These are phyloP conservation scores for Calonectria crousiana DNA, from an alignment of 2,329 filamentous ascomycete species.

Conservation along the genomic window DNA sequence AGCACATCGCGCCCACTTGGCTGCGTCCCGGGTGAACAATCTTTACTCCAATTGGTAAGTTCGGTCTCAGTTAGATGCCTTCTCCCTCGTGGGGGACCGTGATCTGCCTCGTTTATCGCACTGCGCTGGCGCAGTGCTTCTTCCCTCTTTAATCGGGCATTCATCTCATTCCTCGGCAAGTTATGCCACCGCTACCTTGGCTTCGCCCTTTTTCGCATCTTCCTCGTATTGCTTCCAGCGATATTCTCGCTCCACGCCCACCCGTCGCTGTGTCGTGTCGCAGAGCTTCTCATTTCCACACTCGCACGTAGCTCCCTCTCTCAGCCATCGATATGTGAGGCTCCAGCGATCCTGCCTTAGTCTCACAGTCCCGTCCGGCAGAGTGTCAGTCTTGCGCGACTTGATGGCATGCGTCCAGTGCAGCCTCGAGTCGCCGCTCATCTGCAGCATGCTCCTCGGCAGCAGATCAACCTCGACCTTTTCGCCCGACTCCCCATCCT, in stretches of 20 bases:
- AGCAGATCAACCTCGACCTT: constrained; percentile 60
- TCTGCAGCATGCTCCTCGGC: constrained; percentile 63
- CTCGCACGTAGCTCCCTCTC: constrained; percentile 59
- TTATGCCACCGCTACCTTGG: neutral
- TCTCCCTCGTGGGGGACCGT: neutral
- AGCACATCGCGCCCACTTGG: neutral
- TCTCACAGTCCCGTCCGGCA: constrained; percentile 60
- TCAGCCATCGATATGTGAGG: constrained; percentile 67
- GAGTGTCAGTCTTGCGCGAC: constrained; percentile 63
- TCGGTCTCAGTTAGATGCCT: constrained; percentile 3
- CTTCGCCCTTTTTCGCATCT: constrained; percentile 33
- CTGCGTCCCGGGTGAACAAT: neutral
- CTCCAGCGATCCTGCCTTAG: constrained; percentile 62
- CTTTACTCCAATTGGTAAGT: neutral
- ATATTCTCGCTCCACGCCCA: constrained; percentile 63
- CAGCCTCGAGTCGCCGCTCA: constrained; percentile 62
- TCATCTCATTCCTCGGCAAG: neutral
- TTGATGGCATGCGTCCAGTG: constrained; percentile 70
- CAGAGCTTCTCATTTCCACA: constrained; percentile 64
- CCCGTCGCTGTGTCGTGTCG: constrained; percentile 61
- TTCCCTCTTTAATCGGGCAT: neutral
- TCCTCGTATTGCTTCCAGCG: constrained; percentile 57
- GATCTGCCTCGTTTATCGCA: neutral
- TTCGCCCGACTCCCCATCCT: constrained; percentile 41
- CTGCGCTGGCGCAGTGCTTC: neutral